A percentile compares a stretch with the other conserved stretches of the same genome.
Evolutionary conservation across 257 asterid genomes (phyloP).

Genomic region (Eucommia ulmoides): DNA sequence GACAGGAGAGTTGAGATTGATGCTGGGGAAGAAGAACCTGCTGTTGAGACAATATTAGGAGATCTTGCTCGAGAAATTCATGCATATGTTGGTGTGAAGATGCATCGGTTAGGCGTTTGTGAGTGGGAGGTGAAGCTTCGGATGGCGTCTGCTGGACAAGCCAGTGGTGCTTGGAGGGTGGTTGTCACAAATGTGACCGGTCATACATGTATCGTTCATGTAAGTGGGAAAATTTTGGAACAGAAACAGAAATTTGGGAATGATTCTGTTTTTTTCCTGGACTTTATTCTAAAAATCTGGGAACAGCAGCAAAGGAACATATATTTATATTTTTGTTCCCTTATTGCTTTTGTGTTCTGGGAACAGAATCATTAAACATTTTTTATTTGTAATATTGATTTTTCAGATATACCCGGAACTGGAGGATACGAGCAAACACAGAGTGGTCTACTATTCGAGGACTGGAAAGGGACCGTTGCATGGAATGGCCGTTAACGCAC

Average conservation of each 20-base stretch:
- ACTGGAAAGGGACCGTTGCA: conserved; percentile 63
- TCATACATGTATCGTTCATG: conserved; percentile 90
- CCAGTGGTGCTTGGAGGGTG: conserved; percentile 97
- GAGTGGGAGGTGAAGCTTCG: conserved; percentile 97
- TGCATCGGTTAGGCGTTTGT: conserved; percentile 89
- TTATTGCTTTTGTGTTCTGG: not conserved
- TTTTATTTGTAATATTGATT: no score
- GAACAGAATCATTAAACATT: conserved; percentile 4
- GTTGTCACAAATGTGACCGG: conserved; percentile 85
- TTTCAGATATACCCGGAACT: conserved; percentile 81
- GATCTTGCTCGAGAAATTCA: conserved; percentile 62
- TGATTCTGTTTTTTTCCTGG: not conserved
- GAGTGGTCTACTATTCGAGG: conserved; percentile 52
- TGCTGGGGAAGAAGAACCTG: conserved; percentile 51
- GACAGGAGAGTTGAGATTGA: conserved; percentile 46
- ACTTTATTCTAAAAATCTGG: not conserved
- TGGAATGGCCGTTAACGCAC: conserved; percentile 60
- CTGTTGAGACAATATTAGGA: conserved; percentile 50
- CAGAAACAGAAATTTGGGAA: no score
- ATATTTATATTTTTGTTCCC: not conserved
- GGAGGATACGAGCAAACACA: conserved; percentile 43
- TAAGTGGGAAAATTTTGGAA: conserved; percentile 31
- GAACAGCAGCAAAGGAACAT: not conserved
- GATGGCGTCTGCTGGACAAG: conserved; percentile 81
- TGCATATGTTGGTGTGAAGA: conserved; percentile 71